Percentiles rank a stretch among this genome's conserved stretches.
Evolutionary conservation across 306 rosid genomes (phyloP).

Genomic region (apple (Malus domestica)): ASM211411v1 NC_041801.1:37186001-37186500

Average conservation of each 20-base stretch:
- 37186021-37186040: constrained; percentile 73
- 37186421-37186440: background rate
- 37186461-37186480: background rate
- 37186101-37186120: constrained; percentile 56
- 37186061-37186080: constrained; percentile 62
- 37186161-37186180: background rate
- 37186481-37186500: constrained; percentile 64
- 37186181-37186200: background rate
- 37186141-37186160: background rate
- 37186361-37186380: background rate
- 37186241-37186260: background rate
- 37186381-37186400: background rate
- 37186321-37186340: background rate
- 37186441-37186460: background rate
- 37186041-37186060: constrained; percentile 72
- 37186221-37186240: background rate
- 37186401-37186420: background rate
- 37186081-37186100: constrained; percentile 64
- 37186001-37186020: constrained; percentile 10
- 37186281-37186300: background rate
- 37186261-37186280: background rate
- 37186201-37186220: background rate
- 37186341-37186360: background rate
- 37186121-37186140: constrained; percentile 5
- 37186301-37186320: background rate